These are phyloP conservation scores for Lenwebbia sp. DNA, from an alignment of 345 rosid species.

Conservation along the genomic window DNA sequence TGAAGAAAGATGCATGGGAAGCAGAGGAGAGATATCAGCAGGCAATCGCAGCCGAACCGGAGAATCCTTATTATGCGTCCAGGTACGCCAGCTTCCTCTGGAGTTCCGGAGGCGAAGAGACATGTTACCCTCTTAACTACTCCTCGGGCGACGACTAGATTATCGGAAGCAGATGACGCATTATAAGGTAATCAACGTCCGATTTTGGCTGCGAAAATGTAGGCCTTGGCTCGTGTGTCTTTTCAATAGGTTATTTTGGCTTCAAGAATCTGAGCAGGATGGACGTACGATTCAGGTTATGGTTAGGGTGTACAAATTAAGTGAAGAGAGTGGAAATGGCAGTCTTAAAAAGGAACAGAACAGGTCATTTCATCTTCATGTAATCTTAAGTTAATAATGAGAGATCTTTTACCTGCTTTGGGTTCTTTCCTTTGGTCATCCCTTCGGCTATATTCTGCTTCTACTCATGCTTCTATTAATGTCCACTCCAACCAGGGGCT, in stretches of 20 bases:
- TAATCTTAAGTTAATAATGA: background rate
- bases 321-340: background rate
- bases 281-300: background rate
- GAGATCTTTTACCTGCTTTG: background rate
- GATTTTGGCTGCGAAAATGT: background rate
- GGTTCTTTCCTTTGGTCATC: background rate
- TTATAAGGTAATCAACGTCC: background rate
- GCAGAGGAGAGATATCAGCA: slow-evolving; percentile 69
- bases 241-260: background rate
- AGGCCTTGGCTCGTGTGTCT: background rate
- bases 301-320: background rate
- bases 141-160: background rate
- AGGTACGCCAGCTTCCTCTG: slow-evolving; percentile 69
- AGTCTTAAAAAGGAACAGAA: background rate
- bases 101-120: slow-evolving; percentile 62
- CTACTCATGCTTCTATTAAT: background rate
- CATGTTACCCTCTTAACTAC: slow-evolving; percentile 41
- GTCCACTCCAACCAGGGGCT: background rate
- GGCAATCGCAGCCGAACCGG: slow-evolving; percentile 47
- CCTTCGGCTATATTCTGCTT: background rate
- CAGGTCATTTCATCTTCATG: background rate
- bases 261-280: background rate
- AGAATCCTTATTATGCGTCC: slow-evolving; percentile 35
- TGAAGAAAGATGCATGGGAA: slow-evolving; percentile 49
- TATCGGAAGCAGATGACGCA: background rate